Evolutionary conservation across 352 stramenopile species (phyloP).

Genomic region (Detonula confervacea): DNA sequence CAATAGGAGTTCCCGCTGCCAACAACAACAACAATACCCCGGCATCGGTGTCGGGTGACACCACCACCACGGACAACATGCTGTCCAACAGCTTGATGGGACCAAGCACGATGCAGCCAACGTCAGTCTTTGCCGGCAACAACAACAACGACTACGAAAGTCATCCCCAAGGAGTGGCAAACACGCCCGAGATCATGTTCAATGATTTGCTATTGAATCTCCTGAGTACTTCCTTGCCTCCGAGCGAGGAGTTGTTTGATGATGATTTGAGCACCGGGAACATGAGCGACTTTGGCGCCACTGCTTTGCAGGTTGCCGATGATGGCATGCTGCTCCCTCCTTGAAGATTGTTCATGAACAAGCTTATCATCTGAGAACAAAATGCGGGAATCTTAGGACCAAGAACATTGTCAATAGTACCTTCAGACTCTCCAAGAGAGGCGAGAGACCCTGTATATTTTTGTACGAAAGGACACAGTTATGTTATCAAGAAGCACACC

Average conservation of each 20-base stretch:
- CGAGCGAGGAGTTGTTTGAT: slow-evolving; percentile 51
- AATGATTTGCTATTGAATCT: slow-evolving; percentile 34
- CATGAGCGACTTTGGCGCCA: slow-evolving; percentile 18
- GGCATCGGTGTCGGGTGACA: neutral
- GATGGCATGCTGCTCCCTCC: slow-evolving; percentile 28
- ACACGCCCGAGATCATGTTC: slow-evolving; percentile 1
- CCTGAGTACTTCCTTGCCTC: slow-evolving; percentile 42
- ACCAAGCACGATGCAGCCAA: too few species aligned
- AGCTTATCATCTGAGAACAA: too few species aligned
- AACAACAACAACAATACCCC: neutral
- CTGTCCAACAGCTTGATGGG: neutral
- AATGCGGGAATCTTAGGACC: too few species aligned
- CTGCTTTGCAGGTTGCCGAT: slow-evolving; percentile 21
- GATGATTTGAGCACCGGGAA: slow-evolving; percentile 37
- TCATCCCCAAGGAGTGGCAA: slow-evolving; percentile 1
- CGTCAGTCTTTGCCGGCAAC: too few species aligned
- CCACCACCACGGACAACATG: neutral
- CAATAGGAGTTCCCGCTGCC: neutral
- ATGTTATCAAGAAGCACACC: too few species aligned
- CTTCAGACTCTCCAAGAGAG: too few species aligned
- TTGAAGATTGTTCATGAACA: too few species aligned
- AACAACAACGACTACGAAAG: neutral
- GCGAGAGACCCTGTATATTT: too few species aligned
- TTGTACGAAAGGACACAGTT: too few species aligned
- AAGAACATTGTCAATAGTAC: too few species aligned